Evolutionary conservation across 345 rosid genomes (phyloP).

Genomic region (Lepidium sativum): DNA sequence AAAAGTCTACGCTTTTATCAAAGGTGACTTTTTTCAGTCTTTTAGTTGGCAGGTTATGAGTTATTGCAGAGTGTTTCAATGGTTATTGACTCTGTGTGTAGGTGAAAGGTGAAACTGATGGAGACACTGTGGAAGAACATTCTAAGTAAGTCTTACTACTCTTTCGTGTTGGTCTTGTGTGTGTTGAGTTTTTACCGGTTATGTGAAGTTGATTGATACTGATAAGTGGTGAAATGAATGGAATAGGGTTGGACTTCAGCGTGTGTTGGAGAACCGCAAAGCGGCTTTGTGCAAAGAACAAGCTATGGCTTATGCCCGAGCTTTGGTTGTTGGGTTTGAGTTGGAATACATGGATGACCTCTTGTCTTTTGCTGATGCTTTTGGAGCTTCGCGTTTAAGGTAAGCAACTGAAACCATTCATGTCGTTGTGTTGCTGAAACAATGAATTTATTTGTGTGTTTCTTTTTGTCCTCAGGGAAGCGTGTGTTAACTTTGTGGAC

Average conservation of each 20-base stretch:
- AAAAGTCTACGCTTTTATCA: constrained; percentile 35
- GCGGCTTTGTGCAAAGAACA: constrained; percentile 86
- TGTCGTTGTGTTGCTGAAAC: neutral
- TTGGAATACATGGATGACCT: constrained; percentile 63
- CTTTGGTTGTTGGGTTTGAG: constrained; percentile 86
- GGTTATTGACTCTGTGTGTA: constrained; percentile 19
- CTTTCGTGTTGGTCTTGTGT: neutral
- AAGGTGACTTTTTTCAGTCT: constrained; percentile 34
- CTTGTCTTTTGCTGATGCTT: constrained; percentile 73
- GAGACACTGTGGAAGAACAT: constrained; percentile 53
- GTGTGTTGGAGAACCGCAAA: constrained; percentile 70
- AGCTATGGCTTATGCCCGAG: constrained; percentile 97
- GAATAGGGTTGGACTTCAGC: constrained; percentile 77
- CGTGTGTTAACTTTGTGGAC: constrained; percentile 78
- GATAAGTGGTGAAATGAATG: constrained; percentile 23
- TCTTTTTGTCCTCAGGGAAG: constrained; percentile 45
- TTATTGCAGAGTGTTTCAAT: neutral
- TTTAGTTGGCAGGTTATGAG: neutral
- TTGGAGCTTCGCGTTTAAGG: constrained; percentile 95
- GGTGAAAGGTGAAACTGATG: constrained; percentile 39
- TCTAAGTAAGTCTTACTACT: constrained; percentile 48
- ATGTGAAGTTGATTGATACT: constrained; percentile 14
- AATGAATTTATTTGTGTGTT: neutral
- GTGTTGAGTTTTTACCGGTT: neutral
- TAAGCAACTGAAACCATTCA: constrained; percentile 12